These are phyloP conservation scores for Exophiala aquamarina DNA, from an alignment of 2,329 filamentous ascomycete species.

Conservation along the genomic window DNA sequence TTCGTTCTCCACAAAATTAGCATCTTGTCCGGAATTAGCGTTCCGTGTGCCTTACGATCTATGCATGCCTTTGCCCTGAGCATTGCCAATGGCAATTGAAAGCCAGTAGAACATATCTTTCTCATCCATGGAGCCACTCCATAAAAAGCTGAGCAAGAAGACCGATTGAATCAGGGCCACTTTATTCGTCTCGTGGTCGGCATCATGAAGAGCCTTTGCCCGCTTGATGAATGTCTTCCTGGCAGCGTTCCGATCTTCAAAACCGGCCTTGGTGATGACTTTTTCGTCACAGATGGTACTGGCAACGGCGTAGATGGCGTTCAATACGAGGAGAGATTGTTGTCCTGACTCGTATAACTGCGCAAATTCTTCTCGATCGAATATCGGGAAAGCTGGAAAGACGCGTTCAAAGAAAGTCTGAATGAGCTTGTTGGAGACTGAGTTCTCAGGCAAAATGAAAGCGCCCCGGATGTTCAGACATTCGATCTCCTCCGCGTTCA, in stretches of 20 bases:
- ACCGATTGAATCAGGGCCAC: constrained; percentile 27
- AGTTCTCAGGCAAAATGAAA: constrained; percentile 21
- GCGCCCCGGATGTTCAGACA: constrained; percentile 17
- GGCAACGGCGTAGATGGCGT: constrained; percentile 28
- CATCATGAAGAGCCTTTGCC: constrained; percentile 32
- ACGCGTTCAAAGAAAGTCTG: constrained; percentile 26
- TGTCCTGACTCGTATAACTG: constrained; percentile 13
- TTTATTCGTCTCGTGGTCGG: constrained; percentile 30
- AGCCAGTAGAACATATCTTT: constrained; percentile 32
- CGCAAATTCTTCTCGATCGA: constrained; percentile 26
- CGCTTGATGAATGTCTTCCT: constrained; percentile 29
- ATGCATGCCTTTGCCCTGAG: constrained; percentile 29
- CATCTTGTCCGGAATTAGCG: background rate
- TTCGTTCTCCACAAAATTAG: constrained; percentile 8
- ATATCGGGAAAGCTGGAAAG: constrained; percentile 25
- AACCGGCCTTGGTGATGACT: constrained; percentile 26
- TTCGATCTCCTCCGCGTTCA: constrained; percentile 7
- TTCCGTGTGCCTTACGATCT: constrained; percentile 20
- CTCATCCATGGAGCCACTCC: constrained; percentile 29
- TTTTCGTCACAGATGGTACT: constrained; percentile 26
- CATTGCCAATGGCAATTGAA: constrained; percentile 26
- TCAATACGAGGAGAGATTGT: constrained; percentile 26
- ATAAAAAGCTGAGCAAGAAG: constrained; percentile 28
- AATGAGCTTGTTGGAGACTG: constrained; percentile 24
- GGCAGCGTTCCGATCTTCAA: constrained; percentile 26